These are phyloP conservation scores for Ceratocystis lukuohia DNA, from an alignment of 2,329 filamentous ascomycete species.

Conservation along the genomic window DNA sequence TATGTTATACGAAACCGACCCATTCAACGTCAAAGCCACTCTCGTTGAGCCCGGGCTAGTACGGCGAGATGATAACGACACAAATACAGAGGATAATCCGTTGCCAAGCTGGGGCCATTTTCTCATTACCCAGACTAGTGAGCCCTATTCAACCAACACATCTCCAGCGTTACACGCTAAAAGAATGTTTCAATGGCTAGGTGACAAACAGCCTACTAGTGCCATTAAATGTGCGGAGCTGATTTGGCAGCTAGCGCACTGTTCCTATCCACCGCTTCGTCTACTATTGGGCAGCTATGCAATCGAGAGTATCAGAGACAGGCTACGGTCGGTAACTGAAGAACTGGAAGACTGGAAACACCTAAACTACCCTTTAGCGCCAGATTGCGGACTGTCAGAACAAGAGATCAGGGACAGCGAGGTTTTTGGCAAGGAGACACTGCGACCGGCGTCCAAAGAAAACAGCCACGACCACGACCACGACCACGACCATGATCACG, in stretches of 20 bases:
- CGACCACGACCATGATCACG: conserved; percentile 2
- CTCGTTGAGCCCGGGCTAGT: conserved; percentile 86
- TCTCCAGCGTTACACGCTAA: conserved; percentile 79
- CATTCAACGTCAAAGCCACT: conserved; percentile 84
- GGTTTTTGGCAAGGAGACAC: not conserved
- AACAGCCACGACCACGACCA: conserved; percentile 7
- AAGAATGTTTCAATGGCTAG: conserved; percentile 87
- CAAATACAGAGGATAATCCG: conserved; percentile 40
- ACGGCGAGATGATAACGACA: conserved; percentile 57
- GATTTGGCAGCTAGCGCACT: conserved; percentile 89
- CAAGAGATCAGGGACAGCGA: conserved; percentile 16
- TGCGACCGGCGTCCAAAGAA: not conserved
- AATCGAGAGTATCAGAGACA: conserved; percentile 87
- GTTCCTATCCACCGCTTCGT: conserved; percentile 78
- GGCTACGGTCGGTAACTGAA: conserved; percentile 79
- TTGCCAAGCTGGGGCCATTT: conserved; percentile 85
- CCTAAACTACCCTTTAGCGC: conserved; percentile 42
- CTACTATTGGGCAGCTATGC: conserved; percentile 86
- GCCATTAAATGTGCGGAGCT: conserved; percentile 86
- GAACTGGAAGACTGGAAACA: conserved; percentile 92
- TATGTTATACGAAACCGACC: conserved; percentile 88
- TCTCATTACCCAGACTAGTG: conserved; percentile 70
- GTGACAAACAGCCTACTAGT: conserved; percentile 81
- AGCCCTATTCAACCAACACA: conserved; percentile 63
- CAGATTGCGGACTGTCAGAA: conserved; percentile 17